Conservation (phyloP, 2,329 filamentous ascomycete genomes). For the Pseudogymnoascus sp. region DNA sequence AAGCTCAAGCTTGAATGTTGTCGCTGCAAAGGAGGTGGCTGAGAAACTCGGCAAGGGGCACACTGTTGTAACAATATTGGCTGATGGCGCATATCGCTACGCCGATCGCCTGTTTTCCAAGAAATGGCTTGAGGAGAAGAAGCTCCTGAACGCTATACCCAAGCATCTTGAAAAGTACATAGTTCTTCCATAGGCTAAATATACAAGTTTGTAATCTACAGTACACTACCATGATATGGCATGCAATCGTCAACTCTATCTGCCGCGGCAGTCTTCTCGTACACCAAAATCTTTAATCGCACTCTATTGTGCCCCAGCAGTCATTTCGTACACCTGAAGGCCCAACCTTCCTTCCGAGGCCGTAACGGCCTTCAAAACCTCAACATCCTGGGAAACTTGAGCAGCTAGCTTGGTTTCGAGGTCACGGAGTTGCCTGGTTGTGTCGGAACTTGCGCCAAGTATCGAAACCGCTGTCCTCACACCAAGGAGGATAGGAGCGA, state of each 20-base stretch:
- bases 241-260: not conserved
- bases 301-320: not conserved
- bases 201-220: conserved; percentile 20
- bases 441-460: conserved; percentile 16
- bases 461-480: conserved; percentile 34
- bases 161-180: conserved; percentile 87
- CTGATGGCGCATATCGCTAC: conserved; percentile 95
- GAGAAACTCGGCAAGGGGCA: conserved; percentile 81
- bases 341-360: not conserved
- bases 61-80: conserved; percentile 88
- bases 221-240: conserved; percentile 10
- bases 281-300: not conserved
- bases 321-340: conserved; percentile 5
- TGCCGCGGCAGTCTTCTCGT: not conserved
- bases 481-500: conserved; percentile 35
- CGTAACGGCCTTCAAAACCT: not conserved
- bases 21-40: conserved; percentile 88
- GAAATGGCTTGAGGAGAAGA: conserved; percentile 86
- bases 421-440: not conserved
- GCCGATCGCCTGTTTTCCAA: conserved; percentile 87
- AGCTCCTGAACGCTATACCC: conserved; percentile 71
- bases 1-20: conserved; percentile 89
- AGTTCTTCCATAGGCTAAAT: conserved; percentile 61
- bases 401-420: not conserved
- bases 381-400: conserved; percentile 5